Evolutionary conservation across 192 early-diverging fungal genomes (phyloP).

Genomic region (Coemansia sp.): DNA sequence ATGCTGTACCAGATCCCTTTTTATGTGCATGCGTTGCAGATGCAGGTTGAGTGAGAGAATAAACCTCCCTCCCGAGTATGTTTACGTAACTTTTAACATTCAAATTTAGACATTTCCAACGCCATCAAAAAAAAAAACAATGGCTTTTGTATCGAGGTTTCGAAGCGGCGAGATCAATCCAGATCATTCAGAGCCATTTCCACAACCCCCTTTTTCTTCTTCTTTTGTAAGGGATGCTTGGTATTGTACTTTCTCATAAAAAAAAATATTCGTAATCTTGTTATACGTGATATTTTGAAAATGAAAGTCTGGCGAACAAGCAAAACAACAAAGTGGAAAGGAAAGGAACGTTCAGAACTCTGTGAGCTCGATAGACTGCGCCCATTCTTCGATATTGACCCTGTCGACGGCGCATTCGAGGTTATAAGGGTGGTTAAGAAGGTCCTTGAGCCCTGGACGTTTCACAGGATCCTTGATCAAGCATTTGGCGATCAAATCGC

Average conservation of each 20-base stretch:
- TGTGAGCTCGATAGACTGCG: slow-evolving; percentile 23
- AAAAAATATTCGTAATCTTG: no score
- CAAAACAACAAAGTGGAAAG: neutral
- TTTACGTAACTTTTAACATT: no score
- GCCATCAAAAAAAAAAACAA: no score
- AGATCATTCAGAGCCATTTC: no score
- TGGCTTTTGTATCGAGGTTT: no score
- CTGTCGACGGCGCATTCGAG: slow-evolving; percentile 52
- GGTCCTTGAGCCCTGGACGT: slow-evolving; percentile 65
- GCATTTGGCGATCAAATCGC: slow-evolving; percentile 66
- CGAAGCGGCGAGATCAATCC: no score
- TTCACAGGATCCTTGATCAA: slow-evolving; percentile 52
- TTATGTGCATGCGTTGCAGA: neutral
- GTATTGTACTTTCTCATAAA: no score
- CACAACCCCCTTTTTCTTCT: no score
- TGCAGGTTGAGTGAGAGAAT: no score
- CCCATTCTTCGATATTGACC: slow-evolving; percentile 69
- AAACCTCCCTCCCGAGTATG: neutral
- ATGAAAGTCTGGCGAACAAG: neutral
- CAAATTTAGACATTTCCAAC: no score
- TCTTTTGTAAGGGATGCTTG: no score
- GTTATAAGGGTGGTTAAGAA: slow-evolving; percentile 64
- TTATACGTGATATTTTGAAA: no score
- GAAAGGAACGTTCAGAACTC: slow-evolving; percentile 21
- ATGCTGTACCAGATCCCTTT: neutral